Base-by-base conservation (phyloP, 257 asterid genomes). In the Jacaranda copaia region DNA sequence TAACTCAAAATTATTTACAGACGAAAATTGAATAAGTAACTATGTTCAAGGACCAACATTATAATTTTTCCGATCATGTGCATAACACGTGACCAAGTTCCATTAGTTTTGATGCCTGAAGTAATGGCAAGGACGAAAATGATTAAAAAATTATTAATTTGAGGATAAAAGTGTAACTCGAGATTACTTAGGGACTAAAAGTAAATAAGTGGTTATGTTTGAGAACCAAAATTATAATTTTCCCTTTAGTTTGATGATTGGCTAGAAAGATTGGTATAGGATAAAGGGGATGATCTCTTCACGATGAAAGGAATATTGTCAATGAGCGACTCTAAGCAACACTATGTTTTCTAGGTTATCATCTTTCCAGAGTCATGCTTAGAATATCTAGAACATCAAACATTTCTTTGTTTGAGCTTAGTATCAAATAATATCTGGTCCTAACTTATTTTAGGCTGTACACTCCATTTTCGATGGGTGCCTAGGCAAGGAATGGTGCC, bases 241-340 rank as follows among this genome's bases (percentile, higher is more conserved):
- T n/a, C n/a, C n/a, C n/a, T 76, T 73, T 86, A 95, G 98, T 89
- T 95, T 79, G 98, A 91, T 35, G 99, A 95, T 82, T 95, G 99
- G 99, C 89, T 95, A 4, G 99, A 95, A 67, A 91, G 96, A 75
- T 70, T 95, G 84, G 76, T 90, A 35, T 98, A 95, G 82, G 97
- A 93, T 80, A 93, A 95, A 76, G 99, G 96, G 3, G 98, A 95
- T 16, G 97, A 95, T 79, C 88, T 93, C 18, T 93, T 91, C 84
- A 84, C 98, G 86, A 91, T 95, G 94, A 95, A 95, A 83, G 99
- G 99, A 65, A 90, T 95, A 79, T 74, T 93, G 65, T 89, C 96
- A 4, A 96, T 91, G 78, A 81, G 79, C 1, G 91, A 89, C 65
- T 93, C 89, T 77, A 89, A 90, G 80, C 90, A 93, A 85, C 97